Evolutionary conservation across 2,329 filamentous ascomycete species (phyloP).

Genomic region (Epichloe festucae): DNA sequence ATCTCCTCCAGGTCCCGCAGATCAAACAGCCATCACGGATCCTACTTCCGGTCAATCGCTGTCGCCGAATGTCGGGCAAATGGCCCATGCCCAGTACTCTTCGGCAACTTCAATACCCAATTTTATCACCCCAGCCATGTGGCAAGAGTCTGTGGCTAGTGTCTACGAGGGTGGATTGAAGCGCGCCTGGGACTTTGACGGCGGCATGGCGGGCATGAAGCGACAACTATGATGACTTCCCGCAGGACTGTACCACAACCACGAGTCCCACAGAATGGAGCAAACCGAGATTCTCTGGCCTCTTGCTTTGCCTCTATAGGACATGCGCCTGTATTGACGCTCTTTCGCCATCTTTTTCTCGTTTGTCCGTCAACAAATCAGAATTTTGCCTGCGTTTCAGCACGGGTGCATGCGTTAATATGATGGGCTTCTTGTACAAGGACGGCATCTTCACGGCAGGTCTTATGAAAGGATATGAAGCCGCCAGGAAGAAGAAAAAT

Average conservation of each 20-base stretch:
- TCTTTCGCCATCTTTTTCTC: too few relatives aligned
- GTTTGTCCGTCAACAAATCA: too few relatives aligned
- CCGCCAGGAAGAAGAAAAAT: not conserved
- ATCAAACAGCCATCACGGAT: constrained; percentile 40
- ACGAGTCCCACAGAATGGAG: not conserved
- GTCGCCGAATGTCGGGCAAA: constrained; percentile 30
- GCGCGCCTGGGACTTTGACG: constrained; percentile 46
- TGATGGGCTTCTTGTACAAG: too few relatives aligned
- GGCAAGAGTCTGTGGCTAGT: constrained; percentile 58
- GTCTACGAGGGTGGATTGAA: constrained; percentile 55
- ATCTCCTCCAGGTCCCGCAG: constrained; percentile 39
- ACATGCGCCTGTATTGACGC: not conserved
- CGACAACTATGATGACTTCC: constrained; percentile 10
- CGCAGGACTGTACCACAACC: not conserved
- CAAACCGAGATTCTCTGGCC: not conserved
- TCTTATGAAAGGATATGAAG: not conserved
- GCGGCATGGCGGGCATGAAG: constrained; percentile 18
- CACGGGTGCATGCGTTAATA: too few relatives aligned
- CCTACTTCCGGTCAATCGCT: constrained; percentile 33
- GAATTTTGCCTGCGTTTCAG: too few relatives aligned
- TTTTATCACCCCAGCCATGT: constrained; percentile 60
- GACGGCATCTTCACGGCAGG: not conserved
- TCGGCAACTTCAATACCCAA: constrained; percentile 37
- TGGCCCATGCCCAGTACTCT: constrained; percentile 39
- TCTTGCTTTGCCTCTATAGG: not conserved